These are phyloP conservation scores for Nyctanthes arbortristis DNA, from an alignment of 257 asterid genomes.

Conservation along the genomic window DNA sequence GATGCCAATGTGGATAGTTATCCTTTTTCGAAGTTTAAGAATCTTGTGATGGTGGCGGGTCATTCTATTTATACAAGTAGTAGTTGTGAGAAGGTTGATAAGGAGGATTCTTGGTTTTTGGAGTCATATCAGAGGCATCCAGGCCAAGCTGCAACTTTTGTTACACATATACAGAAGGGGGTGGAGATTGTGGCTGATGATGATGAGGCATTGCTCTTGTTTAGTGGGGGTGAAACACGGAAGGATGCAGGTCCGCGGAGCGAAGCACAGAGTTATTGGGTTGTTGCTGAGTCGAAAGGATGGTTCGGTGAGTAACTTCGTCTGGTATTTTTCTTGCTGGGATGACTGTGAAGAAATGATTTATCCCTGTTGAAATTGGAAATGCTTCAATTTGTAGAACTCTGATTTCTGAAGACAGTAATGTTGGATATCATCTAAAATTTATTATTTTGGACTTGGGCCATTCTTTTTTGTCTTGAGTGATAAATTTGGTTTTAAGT, in stretches of 20 bases:
- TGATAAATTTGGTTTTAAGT: neutral
- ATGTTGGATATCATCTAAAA: neutral
- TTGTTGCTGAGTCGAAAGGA: conserved; percentile 80
- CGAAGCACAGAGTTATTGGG: conserved; percentile 97
- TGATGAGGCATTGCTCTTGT: conserved; percentile 70
- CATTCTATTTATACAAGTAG: conserved; percentile 92
- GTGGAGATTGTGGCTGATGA: conserved; percentile 65
- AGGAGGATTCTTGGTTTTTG: conserved; percentile 90
- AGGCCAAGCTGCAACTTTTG: conserved; percentile 96
- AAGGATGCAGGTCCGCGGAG: conserved; percentile 95
- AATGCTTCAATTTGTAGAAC: conserved; percentile 5
- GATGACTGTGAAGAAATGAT: conserved; percentile 15
- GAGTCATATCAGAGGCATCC: conserved; percentile 91
- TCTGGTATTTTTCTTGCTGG: conserved; percentile 3
- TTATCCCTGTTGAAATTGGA: neutral
- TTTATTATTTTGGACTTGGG: neutral
- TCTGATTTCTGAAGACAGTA: conserved; percentile 21
- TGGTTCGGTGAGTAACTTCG: conserved; percentile 87
- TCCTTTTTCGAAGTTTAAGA: conserved; percentile 61
- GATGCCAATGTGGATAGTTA: conserved; percentile 49
- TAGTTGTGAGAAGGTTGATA: conserved; percentile 83
- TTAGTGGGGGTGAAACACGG: conserved; percentile 98
- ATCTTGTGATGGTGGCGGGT: conserved; percentile 99
- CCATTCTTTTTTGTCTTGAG: conserved; percentile 1
- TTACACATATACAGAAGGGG: conserved; percentile 80